These are phyloP conservation scores for Delonix regia DNA, from an alignment of 306 rosid species.

Conservation along the genomic window DNA sequence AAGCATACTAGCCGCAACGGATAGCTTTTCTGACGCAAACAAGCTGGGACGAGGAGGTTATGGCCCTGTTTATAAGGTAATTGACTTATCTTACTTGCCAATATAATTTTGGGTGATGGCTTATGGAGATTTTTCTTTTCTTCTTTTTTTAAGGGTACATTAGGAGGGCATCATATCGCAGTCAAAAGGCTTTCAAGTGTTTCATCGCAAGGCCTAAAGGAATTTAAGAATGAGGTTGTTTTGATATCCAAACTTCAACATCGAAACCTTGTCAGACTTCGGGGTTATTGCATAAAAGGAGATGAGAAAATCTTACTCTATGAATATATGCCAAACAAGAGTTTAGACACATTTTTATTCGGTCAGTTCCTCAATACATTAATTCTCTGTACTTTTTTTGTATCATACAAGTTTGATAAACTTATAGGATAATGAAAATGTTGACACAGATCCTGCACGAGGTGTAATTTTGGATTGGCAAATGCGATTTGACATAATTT, in stretches of 20 bases:
- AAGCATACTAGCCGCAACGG: conserved; percentile 45
- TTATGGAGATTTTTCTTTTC: too few relatives aligned
- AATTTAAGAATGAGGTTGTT: conserved; percentile 49
- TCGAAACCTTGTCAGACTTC: conserved; percentile 48
- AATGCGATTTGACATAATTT: conserved; percentile 32
- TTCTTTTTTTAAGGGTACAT: too few relatives aligned
- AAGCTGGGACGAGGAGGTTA: conserved; percentile 64
- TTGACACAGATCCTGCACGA: conserved; percentile 15
- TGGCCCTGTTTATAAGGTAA: conserved; percentile 65
- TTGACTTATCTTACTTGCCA: background rate
- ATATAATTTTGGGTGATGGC: too few relatives aligned
- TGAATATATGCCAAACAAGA: conserved; percentile 48
- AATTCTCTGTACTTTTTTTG: background rate
- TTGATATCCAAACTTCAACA: conserved; percentile 56
- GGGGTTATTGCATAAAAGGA: conserved; percentile 45
- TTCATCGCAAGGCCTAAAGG: conserved; percentile 44
- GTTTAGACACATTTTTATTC: conserved; percentile 47
- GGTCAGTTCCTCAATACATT: conserved; percentile 17
- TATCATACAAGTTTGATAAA: background rate
- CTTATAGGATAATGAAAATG: background rate
- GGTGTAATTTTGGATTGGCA: conserved; percentile 31
- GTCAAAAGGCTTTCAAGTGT: conserved; percentile 46
- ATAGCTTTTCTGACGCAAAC: conserved; percentile 52
- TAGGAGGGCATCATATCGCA: conserved; percentile 35
- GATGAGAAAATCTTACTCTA: conserved; percentile 48